Evolutionary conservation across 2,329 filamentous ascomycete genomes (phyloP).

Genomic region (Ustulina deusta): DNA sequence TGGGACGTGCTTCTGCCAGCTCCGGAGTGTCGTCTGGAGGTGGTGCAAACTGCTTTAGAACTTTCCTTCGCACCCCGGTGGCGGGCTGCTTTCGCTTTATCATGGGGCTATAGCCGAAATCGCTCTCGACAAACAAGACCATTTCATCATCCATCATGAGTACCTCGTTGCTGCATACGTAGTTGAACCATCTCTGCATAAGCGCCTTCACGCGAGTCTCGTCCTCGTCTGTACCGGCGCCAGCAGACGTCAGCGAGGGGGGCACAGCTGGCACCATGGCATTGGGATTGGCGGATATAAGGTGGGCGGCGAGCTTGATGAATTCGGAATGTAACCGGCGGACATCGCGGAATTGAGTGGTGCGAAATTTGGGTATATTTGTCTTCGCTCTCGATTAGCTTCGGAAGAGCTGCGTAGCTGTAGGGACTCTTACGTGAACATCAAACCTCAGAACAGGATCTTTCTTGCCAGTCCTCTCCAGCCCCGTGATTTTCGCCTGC

Average conservation of each 20-base stretch:
- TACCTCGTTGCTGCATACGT: slow-evolving; percentile 90
- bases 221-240: slow-evolving; percentile 95
- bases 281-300: slow-evolving; percentile 98
- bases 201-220: slow-evolving; percentile 88
- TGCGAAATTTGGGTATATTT: slow-evolving; percentile 97
- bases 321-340: slow-evolving; percentile 96
- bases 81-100: slow-evolving; percentile 96
- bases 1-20: slow-evolving; percentile 86
- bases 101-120: slow-evolving; percentile 97
- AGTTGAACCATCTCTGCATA: slow-evolving; percentile 95
- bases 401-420: neutral
- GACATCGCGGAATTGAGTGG: slow-evolving; percentile 97
- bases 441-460: slow-evolving; percentile 96
- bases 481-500: slow-evolving; percentile 92
- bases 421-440: slow-evolving; percentile 81
- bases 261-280: slow-evolving; percentile 94
- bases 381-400: slow-evolving; percentile 69
- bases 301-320: slow-evolving; percentile 92
- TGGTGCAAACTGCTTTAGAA: slow-evolving; percentile 97
- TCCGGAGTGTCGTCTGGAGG: slow-evolving; percentile 98
- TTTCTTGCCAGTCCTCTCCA: slow-evolving; percentile 94
- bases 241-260: slow-evolving; percentile 92
- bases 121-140: slow-evolving; percentile 98
- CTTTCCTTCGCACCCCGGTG: slow-evolving; percentile 92
- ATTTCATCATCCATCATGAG: slow-evolving; percentile 97